Evolutionary conservation across 148 eudicot genomes (phyloP), one percentile per base, ranked within the genome.

Genomic region (Cornus suecica): DNA sequence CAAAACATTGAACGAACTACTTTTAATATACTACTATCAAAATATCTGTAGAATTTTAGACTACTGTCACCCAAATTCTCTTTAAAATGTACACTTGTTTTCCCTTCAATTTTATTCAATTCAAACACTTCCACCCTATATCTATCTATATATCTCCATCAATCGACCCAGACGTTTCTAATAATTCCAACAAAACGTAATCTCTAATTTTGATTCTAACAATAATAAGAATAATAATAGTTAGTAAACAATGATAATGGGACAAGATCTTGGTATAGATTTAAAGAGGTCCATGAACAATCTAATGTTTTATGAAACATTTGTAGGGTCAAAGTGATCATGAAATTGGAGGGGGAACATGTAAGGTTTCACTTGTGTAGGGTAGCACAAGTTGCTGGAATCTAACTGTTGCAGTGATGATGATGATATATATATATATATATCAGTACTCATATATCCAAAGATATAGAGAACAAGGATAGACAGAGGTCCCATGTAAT

Each of bases 201-300:
- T 69, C 54, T 42, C 31, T 31, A 45, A 69, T 42, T 69, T 11
- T 28, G 8, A 42, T 27, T 25, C 25, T 42, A 48, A 27, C 28
- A 70, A 70, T 70, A 22, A 70, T 48, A 27, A 28, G 16, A 51
- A 37, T 10, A 37, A 37, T 37, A 37, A 37, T 37, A 37, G 9
- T 6, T 37, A 37, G 9, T n/a, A 3, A 5, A 37, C 42, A 37
- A 37, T 37, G 42, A 71, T 22, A 28, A 69, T 42, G n/a, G 61
- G 61, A 71, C 26, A 28, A 29, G 42, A 71, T 71, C 74, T 61
- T 54, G 64, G 22, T 30, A 71, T 29, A n/a, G 74, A 71, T 71
- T 71, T 31, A 52, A 18, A 29, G 64, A 29, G 64, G 42, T 70
- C 26, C 42, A 71, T 54, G 64, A 71, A 52, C 8, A 54, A 71